Conservation (phyloP, 2,329 filamentous ascomycete species). For the Penicillium occitanis region DNA sequence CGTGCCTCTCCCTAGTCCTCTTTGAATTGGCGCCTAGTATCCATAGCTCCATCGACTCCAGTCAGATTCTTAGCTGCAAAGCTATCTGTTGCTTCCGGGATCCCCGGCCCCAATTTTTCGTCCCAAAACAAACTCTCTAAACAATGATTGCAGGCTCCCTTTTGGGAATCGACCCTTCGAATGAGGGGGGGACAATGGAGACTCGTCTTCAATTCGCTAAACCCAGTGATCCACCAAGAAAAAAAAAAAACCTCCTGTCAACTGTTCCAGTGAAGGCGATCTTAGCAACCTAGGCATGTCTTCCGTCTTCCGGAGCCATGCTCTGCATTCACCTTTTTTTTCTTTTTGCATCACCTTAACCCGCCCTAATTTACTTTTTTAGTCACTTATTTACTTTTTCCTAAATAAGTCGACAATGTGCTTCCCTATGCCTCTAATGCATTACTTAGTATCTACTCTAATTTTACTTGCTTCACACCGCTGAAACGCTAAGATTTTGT, state of each 20-base stretch:
- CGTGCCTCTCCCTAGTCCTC: not conserved
- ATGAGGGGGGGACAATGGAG: not conserved
- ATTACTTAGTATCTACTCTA: not conserved
- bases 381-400: slow-evolving; percentile 4
- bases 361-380: not conserved
- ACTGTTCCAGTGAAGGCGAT: not conserved
- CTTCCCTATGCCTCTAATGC: not conserved
- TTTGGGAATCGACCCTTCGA: not conserved
- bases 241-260: not conserved
- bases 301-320: slow-evolving; percentile 4
- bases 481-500: slow-evolving; percentile 13
- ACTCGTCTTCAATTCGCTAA: not conserved
- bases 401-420: slow-evolving; percentile 1
- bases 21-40: not conserved
- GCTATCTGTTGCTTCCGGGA: slow-evolving; percentile 17
- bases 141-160: not conserved
- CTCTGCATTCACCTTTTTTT: not conserved
- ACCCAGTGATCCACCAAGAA: not conserved
- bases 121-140: slow-evolving; percentile 2
- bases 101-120: slow-evolving; percentile 18
- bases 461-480: slow-evolving; percentile 16
- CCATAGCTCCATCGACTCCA: not conserved
- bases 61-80: slow-evolving; percentile 7
- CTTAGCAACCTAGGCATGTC: slow-evolving; percentile 1
- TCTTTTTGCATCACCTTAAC: slow-evolving; percentile 7